A percentile compares a stretch with the other conserved stretches of the same genome.
These are phyloP conservation scores for Penicillium waksmanii DNA, from an alignment of 495 filamentous ascomycete genomes.

Conservation along the genomic window DNA sequence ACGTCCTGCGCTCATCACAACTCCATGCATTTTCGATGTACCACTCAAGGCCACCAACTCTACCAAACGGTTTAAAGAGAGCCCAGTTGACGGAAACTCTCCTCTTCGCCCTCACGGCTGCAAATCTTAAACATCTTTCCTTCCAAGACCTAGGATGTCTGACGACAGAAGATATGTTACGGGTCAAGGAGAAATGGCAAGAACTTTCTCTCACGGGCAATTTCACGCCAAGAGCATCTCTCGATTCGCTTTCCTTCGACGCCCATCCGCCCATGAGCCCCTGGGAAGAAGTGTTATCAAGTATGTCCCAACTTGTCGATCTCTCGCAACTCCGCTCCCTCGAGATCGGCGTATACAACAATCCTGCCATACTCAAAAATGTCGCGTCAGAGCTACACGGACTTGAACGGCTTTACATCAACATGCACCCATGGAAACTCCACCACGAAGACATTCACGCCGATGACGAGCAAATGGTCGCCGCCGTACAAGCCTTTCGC, in stretches of 20 bases:
- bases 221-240: not conserved
- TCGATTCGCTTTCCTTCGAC: conserved; percentile 6
- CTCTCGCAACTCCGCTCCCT: not conserved
- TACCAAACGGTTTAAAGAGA: not conserved
- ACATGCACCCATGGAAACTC: conserved; percentile 4
- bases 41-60: not conserved
- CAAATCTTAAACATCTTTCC: conserved; percentile 5
- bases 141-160: conserved; percentile 1
- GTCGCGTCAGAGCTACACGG: not conserved
- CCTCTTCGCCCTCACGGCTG: not conserved
- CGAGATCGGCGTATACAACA: conserved; percentile 5
- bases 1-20: not conserved
- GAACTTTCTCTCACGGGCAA: not conserved
- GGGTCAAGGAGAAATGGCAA: not conserved
- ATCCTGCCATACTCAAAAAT: not conserved
- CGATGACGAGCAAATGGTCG: conserved; percentile 4
- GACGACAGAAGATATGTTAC: not conserved
- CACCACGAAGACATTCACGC: conserved; percentile 4
- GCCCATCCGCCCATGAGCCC: conserved; percentile 1
- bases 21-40: conserved; percentile 3
- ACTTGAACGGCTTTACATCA: not conserved
- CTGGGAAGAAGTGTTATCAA: conserved; percentile 5
- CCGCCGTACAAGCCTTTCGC: not conserved
- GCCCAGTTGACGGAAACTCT: not conserved
- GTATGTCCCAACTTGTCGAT: conserved; percentile 2